phyloP scores from a whole-genome alignment of 1,284 basidiomycete genomes.

The Ustilago curta region DNA sequence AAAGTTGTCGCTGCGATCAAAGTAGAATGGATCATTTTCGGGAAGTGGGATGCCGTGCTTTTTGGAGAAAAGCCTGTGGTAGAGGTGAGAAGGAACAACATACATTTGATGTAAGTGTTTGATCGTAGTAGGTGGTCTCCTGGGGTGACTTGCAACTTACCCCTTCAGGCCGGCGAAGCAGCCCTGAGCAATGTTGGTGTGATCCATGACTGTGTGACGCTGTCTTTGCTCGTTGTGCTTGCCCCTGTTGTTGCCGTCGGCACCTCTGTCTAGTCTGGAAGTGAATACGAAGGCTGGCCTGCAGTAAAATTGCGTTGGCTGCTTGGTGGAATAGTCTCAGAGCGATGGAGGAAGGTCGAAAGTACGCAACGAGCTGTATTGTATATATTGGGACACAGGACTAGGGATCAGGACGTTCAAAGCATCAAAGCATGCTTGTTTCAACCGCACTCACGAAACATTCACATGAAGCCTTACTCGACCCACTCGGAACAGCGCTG shows the following conservation, averaged over 20 bases:
- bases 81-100: not conserved
- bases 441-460: too few species aligned
- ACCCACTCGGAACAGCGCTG: too few species aligned
- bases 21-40: slow-evolving; percentile 57
- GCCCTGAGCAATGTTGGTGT: slow-evolving; percentile 25
- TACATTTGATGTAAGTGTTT: not conserved
- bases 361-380: too few species aligned
- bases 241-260: not conserved
- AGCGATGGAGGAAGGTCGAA: too few species aligned
- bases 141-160: not conserved
- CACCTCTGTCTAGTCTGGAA: not conserved
- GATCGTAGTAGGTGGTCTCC: not conserved
- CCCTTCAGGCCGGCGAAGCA: slow-evolving; percentile 30
- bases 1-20: slow-evolving; percentile 23
- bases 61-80: slow-evolving; percentile 31
- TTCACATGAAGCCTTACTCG: too few species aligned
- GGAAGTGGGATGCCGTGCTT: slow-evolving; percentile 25
- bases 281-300: too few species aligned
- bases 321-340: too few species aligned
- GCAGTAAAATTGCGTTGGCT: too few species aligned
- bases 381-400: too few species aligned
- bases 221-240: not conserved
- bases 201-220: slow-evolving; percentile 9
- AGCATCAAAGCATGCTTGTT: too few species aligned
- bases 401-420: too few species aligned